Evolutionary conservation across 257 asterid species (phyloP), one percentile per base, ranked within the genome.

Genomic region (Rehmannia glutinosa): DNA sequence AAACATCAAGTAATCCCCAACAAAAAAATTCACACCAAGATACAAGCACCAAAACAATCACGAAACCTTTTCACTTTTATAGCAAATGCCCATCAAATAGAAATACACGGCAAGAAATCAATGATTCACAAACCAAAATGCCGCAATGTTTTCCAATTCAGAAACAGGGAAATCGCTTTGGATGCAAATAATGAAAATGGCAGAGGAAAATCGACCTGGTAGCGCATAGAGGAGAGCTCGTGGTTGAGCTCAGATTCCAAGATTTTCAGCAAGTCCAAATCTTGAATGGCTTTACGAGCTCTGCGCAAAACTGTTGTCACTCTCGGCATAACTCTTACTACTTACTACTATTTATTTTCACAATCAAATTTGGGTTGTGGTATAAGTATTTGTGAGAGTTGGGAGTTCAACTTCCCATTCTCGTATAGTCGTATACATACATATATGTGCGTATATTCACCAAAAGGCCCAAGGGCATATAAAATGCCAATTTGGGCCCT

Each of bases 181-280:
- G 11, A 1, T 62, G 66, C 2, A 19, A 21, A 23, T 45, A 16
- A 11, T 43, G 39, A 0, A 57, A 43, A 16, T 19, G 21, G 32
- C 3, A 39, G 54, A 16, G 32, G 11, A 39, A 70, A 68, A 30
- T 68, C 45, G 71, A 91, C 97, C 97, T 84, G 84, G 71, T 75
- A 78, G 25, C 81, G 77, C 73, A 79, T 62, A 66, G 87, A 71
- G 8, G 88, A 70, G 66, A 82, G 86, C 55, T 91, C 96, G 36
- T 82, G 82, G 69, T 79, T 73, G 78, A 91, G 91, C 77, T 91
- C 96, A 2, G 95, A 80, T 59, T 78, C 92, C 81, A 91, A 38
- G 41, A 81, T 73, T 73, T 83, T 84, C 60, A 89, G 79, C 80
- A 92, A 77, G 75, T 79, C 87, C 64, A 74, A 77, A 52, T 92